phyloP scores from a whole-genome alignment of 768 basidiomycete species.

The Suillus placidus region DNA sequence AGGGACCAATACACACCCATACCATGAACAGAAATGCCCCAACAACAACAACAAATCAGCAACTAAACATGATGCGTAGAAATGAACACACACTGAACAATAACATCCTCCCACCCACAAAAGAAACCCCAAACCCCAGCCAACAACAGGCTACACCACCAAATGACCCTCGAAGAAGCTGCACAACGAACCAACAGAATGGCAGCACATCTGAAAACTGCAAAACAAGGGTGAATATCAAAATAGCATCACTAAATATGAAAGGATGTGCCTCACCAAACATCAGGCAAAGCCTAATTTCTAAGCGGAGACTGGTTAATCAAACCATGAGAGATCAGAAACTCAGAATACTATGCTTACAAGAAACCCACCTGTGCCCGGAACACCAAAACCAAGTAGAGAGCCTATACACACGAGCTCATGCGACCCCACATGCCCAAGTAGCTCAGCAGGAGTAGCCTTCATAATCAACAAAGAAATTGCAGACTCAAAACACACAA shows the following conservation, averaged over 20 bases:
- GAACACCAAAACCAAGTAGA: neutral
- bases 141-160: too few relatives aligned
- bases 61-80: too few relatives aligned
- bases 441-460: neutral
- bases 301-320: neutral
- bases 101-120: too few relatives aligned
- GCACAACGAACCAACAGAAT: too few relatives aligned
- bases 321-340: neutral
- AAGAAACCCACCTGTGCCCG: neutral
- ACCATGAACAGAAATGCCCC: too few relatives aligned
- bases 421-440: rapidly evolving
- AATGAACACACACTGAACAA: too few relatives aligned
- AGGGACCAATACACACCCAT: too few relatives aligned
- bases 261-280: neutral
- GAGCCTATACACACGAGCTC: neutral
- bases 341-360: neutral
- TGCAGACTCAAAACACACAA: neutral
- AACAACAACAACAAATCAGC: too few relatives aligned
- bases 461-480: neutral
- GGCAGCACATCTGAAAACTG: too few relatives aligned
- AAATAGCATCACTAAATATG: neutral
- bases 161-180: too few relatives aligned
- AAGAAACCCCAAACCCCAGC: too few relatives aligned
- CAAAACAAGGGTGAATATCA: neutral
- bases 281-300: rapidly evolving